phyloP scores from a whole-genome alignment of 352 stramenopile species.

The Pythium biforme region DNA sequence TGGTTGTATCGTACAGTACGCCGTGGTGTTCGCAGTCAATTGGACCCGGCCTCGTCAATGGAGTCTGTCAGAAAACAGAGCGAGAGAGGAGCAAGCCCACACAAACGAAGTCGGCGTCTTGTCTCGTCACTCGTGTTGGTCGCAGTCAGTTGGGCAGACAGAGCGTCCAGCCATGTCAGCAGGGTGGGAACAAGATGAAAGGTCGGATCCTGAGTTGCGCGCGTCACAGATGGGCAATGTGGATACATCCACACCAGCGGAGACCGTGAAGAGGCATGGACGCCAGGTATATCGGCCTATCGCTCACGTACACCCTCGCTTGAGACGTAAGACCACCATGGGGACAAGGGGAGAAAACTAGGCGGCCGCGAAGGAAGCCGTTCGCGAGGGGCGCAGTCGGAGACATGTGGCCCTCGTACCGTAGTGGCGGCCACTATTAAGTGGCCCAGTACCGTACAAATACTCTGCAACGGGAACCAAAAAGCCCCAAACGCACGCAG shows the following conservation, averaged over 20 bases:
- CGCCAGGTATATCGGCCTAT: too few species aligned
- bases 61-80: neutral
- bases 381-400: neutral
- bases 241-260: neutral
- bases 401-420: too few species aligned
- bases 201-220: neutral
- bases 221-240: neutral
- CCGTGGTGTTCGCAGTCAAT: slow-evolving; percentile 2
- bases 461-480: neutral
- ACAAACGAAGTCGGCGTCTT: slow-evolving; percentile 1
- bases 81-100: neutral
- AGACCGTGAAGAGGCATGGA: too few species aligned
- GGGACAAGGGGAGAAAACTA: too few species aligned
- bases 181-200: too few species aligned
- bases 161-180: neutral
- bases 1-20: neutral
- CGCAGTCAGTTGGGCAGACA: slow-evolving; percentile 17
- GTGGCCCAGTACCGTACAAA: neutral
- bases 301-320: too few species aligned
- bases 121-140: neutral
- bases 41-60: neutral
- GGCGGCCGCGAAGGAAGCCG: neutral
- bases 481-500: neutral
- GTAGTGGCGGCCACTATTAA: too few species aligned
- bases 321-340: too few species aligned